Conservation (phyloP, 441 rosid genomes). For the Isatis lusitanica region DNA sequence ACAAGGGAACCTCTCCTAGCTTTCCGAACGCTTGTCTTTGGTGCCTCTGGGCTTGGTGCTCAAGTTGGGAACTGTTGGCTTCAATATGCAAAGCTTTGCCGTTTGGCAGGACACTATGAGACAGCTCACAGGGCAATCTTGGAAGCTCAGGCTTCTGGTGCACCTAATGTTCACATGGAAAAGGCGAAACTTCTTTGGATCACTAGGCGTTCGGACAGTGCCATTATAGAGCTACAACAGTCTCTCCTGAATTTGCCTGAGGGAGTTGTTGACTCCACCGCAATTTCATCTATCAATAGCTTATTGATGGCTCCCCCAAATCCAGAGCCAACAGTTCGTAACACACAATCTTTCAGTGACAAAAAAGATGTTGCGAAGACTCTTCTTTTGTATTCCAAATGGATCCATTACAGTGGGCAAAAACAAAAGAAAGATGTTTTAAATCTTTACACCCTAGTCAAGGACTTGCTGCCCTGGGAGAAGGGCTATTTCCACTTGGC, state of each 20-base stretch:
- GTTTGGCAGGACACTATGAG: slow-evolving; percentile 97
- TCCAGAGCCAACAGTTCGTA: slow-evolving; percentile 55
- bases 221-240: slow-evolving; percentile 90
- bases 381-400: slow-evolving; percentile 90
- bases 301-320: slow-evolving; percentile 78
- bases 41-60: slow-evolving; percentile 82
- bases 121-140: slow-evolving; percentile 93
- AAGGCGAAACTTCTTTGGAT: slow-evolving; percentile 99
- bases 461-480: slow-evolving; percentile 96
- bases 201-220: slow-evolving; percentile 88
- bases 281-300: slow-evolving; percentile 77
- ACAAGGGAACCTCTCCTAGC: slow-evolving; percentile 97
- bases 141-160: slow-evolving; percentile 96
- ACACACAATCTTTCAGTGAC: slow-evolving; percentile 64
- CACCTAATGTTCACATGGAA: slow-evolving; percentile 89
- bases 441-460: slow-evolving; percentile 83
- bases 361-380: slow-evolving; percentile 83
- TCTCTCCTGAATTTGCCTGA: slow-evolving; percentile 91
- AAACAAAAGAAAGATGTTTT: slow-evolving; percentile 98
- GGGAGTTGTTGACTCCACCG: slow-evolving; percentile 77
- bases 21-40: slow-evolving; percentile 86
- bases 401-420: slow-evolving; percentile 97
- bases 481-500: slow-evolving; percentile 97
- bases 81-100: slow-evolving; percentile 98
- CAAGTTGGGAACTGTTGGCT: slow-evolving; percentile 98